These are phyloP conservation scores for Glycine latifolia DNA, from an alignment of 306 rosid species.

Conservation along the genomic window DNA sequence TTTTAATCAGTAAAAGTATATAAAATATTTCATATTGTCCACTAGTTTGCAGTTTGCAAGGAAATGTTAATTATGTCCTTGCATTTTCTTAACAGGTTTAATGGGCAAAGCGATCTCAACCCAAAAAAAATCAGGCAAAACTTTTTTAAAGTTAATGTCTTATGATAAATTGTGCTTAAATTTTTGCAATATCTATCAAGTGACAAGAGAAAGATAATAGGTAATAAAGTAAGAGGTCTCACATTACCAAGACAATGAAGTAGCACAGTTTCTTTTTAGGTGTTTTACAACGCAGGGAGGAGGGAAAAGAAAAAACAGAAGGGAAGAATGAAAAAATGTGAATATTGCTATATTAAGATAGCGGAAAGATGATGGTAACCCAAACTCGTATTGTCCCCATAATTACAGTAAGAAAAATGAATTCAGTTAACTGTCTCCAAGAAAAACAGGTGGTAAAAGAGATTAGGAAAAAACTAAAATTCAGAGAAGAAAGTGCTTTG, in stretches of 20 bases:
- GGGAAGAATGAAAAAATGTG: conserved; percentile 6
- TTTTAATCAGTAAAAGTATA: neutral
- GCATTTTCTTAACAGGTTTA: neutral
- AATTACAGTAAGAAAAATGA: conserved; percentile 49
- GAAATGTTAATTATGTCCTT: neutral
- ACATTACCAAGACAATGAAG: conserved; percentile 24
- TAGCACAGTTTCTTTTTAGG: neutral
- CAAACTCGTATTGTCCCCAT: conserved; percentile 42
- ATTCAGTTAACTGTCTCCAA: conserved; percentile 32
- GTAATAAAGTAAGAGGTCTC: conserved; percentile 4
- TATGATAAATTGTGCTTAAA: conserved; percentile 6
- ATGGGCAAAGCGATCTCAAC: neutral
- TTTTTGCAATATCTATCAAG: conserved; percentile 8
- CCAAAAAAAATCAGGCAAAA: neutral
- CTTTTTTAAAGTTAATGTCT: neutral
- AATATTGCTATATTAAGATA: conserved; percentile 42
- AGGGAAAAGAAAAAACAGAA: neutral
- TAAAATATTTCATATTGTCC: neutral
- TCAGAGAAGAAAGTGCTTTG: conserved; percentile 54
- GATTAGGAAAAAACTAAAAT: conserved; percentile 53
- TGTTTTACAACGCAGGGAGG: conserved; percentile 1
- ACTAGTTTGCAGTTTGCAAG: neutral
- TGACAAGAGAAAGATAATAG: neutral
- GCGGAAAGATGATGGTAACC: conserved; percentile 31
- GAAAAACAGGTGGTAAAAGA: conserved; percentile 29